Base-by-base conservation (phyloP, 202 grass and related monocot genomes). In the Saccharum hybrid region DNA sequence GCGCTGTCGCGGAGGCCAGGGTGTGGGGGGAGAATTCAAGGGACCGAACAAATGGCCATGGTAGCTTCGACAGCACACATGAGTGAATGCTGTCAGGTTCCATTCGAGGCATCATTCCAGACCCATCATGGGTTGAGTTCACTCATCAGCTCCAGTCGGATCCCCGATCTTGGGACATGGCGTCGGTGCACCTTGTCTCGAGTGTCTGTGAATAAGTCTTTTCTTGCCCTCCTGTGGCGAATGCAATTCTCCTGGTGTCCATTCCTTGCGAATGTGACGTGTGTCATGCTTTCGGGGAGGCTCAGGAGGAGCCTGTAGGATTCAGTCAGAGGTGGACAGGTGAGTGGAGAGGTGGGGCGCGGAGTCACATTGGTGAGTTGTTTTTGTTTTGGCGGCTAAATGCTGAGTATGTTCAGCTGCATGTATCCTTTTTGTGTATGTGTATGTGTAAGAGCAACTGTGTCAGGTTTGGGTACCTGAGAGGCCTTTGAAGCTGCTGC, bases 21-120 rank as follows among this genome's bases (percentile, higher is more conserved):
- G 76, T 84, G 73, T 98, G 96, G 96, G 91, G 93, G 19, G 91
- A 98, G 84, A 84, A 96, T 63, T 92, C 83, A 28, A 90, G 88
- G 85, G 96, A 84, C 63, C 56, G 21, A 59, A 68, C 74, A 6
- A 83, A 91, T 51, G 83, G 39, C 23, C 78, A 65, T 31, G 90
- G 85, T 4, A 91, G 91, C 86, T 98, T 93, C 18, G 91, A 96
- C 72, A 93, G 96, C 71, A 94, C 89, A 76, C 72, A 92, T 72
- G 93, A 96, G 86, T 98, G 89, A 87, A 89, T n/a, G 12, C 48
- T 1, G 23, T n/a, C 8, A 38, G 61, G 43, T 66, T 72, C 79
- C 10, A 8, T 72, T 34, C 49, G 26, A 21, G 75, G 26, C 7
- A 62, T 70, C 6, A 1, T n/a, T 66, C 5, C 36, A 57, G 82